Conservation (phyloP, 2,329 filamentous ascomycete genomes). For the Pseudopyrenochaeta lycopersici region DNA sequence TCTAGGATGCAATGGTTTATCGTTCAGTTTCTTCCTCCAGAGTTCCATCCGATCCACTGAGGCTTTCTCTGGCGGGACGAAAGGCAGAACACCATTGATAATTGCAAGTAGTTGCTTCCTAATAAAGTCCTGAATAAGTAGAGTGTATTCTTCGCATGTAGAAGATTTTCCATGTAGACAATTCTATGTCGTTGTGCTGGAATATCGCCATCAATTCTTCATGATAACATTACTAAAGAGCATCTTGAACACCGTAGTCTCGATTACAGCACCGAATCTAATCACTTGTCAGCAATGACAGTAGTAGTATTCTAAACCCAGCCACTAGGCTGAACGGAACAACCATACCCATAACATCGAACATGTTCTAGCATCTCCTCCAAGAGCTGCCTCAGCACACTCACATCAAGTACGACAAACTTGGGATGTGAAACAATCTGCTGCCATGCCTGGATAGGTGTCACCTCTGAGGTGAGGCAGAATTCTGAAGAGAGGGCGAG, state of each 20-base stretch:
- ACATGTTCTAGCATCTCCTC: constrained; percentile 33
- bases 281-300: constrained; percentile 1
- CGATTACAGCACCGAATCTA: constrained; percentile 31
- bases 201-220: background rate
- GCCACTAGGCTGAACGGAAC: background rate
- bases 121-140: too few species aligned
- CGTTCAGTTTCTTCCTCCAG: too few species aligned
- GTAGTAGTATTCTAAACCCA: background rate
- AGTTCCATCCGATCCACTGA: too few species aligned
- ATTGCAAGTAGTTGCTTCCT: too few species aligned
- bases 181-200: too few species aligned
- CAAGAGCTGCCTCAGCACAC: constrained; percentile 28
- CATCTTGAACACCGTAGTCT: constrained; percentile 16
- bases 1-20: too few species aligned
- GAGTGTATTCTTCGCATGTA: too few species aligned
- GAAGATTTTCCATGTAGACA: background rate
- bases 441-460: constrained; percentile 49
- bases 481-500: constrained; percentile 24
- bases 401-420: constrained; percentile 27
- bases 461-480: constrained; percentile 36
- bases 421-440: constrained; percentile 32
- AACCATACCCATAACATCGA: constrained; percentile 44
- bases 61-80: too few species aligned
- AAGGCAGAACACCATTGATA: too few species aligned
- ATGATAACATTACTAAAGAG: constrained; percentile 13